A percentile compares a stretch with the other conserved stretches of the same genome.
phyloP scores from a whole-genome alignment of 202 grass and related monocot genomes.

The Carex arenaria region DNA sequence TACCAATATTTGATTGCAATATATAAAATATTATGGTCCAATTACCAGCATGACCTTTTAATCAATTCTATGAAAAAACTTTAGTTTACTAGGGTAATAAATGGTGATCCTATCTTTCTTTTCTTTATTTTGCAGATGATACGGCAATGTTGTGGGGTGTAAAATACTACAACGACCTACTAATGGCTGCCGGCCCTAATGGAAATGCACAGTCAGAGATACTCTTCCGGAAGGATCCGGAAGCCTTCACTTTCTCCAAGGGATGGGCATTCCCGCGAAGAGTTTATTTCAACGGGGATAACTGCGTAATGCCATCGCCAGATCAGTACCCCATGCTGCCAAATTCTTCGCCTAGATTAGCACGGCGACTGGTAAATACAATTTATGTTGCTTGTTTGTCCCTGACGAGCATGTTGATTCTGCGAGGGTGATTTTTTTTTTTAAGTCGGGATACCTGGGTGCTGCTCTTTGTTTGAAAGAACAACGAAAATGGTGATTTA shows the following conservation, averaged over 20 bases:
- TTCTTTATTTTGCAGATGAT: constrained; percentile 48
- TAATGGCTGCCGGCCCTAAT: constrained; percentile 53
- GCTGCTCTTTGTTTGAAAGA: background rate
- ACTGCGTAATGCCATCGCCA: constrained; percentile 90
- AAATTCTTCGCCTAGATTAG: constrained; percentile 42
- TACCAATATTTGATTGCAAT: background rate
- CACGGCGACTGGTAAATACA: constrained; percentile 20
- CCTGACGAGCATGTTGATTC: constrained; percentile 30
- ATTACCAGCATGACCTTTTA: background rate
- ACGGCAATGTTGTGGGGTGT: constrained; percentile 94
- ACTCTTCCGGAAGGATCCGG: constrained; percentile 67
- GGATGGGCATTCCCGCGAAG: constrained; percentile 90
- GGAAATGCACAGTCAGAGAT: constrained; percentile 96
- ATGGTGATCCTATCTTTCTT: background rate
- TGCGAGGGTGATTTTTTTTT: constrained; percentile 15
- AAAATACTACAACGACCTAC: constrained; percentile 95
- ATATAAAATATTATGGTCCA: background rate
- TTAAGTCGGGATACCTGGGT: background rate
- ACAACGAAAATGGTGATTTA: background rate
- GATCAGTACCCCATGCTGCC: constrained; percentile 86
- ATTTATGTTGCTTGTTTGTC: constrained; percentile 27
- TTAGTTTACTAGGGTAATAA: background rate
- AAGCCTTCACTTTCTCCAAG: constrained; percentile 78
- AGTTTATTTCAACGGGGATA: constrained; percentile 92
- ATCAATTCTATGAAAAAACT: background rate